Evolutionary conservation across 129 eudicot genomes (phyloP), one percentile per base, ranked within the genome.

Genomic region (Ambrosia artemisiifolia): DNA sequence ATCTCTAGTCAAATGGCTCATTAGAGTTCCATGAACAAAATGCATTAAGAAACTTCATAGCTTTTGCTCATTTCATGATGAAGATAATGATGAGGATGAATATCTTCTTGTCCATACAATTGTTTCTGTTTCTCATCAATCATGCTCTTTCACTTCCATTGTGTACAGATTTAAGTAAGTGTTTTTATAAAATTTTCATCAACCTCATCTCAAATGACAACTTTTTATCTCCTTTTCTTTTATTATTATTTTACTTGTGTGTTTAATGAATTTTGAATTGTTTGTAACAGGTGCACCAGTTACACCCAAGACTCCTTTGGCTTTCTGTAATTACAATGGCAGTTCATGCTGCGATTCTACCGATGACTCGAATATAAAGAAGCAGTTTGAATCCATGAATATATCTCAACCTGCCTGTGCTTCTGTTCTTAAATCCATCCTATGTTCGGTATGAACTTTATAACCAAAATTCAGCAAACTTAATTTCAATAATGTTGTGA

Each of bases 151-250:
- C 88, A 62, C 85, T 77, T 70, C 85, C 84, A 24, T 32, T 85
- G 13, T 81, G 88, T 64, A 78, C 85, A 16, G 78, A 84, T 74
- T 84, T 79, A 51, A 78, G 88, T 84, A 83, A 30, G 66, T 40
- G 35, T 5, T 2, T 43, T 32, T 65, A 11, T 35, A 13, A 7
- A 48, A 48, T 8, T 34, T 12, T 59, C 19, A 11, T 18, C 12
- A 65, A 54, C 5, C 36, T 73, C 79, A 53, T 38, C 53, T 40
- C 14, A 16, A 24, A 19, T 11, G 6, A 69, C 32, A 24, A 48
- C 36, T 50, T 63, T n/a, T n/a, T n/a, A n/a, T n/a, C n/a, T n/a
- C n/a, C n/a, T 35, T 54, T 20, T 12, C 3, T 36, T 59, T 74
- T 16, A 1, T 20, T 24, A 53, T 20, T 12, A 33, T 40, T 79